Base-by-base conservation (phyloP, 352 stramenopile genomes). In the Sclerospora graminicola region DNA sequence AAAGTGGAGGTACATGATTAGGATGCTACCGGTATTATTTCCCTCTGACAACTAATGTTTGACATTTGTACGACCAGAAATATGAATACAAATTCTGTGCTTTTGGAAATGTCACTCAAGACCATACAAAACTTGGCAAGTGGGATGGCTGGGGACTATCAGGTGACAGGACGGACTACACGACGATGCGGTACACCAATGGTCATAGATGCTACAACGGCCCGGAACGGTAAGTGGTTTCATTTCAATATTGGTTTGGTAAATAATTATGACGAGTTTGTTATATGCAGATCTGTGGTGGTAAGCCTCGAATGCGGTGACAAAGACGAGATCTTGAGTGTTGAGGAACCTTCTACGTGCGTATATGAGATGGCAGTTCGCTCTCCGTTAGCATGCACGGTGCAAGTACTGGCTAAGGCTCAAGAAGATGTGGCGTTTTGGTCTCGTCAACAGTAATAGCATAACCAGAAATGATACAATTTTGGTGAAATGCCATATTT, bases 261-360 rank as follows among this genome's bases (percentile, higher is more conserved):
- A 8, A 5, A 18, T 16, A 18, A 18, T n/a, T 19, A 16, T 15
- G 30, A 35, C 4, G 30, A 16, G 2, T 35, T 18, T 44, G 0
- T 13, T 31, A 6, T 29, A 0, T 16, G 4, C 32, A 82, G 69
- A 26, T 84, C 71, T 14, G 78, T 88, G 4, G 54, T 66, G 2
- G 81, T 95, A 13, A 45, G 64, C 15, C 55, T 97, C 14, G 76
- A 75, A 23, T 97, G 90, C 51, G 86, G 84, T 2, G 40, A 63
- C 0, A 66, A 82, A 8, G 80, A 88, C 18, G 82, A 86, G 37
- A 72, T 97, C 38, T 11, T 94, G 8, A 78, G 66, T n/a, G 84
- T 95, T 0, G 82, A 96, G 30, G 90, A 97, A 60, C 89, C 89
- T 14, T 84, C 89, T 36, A 97, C 86, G 2, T 97, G 90, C 54